These are phyloP conservation scores for Coniferiporia weirii DNA, from an alignment of 1,284 basidiomycete species.

Conservation along the genomic window DNA sequence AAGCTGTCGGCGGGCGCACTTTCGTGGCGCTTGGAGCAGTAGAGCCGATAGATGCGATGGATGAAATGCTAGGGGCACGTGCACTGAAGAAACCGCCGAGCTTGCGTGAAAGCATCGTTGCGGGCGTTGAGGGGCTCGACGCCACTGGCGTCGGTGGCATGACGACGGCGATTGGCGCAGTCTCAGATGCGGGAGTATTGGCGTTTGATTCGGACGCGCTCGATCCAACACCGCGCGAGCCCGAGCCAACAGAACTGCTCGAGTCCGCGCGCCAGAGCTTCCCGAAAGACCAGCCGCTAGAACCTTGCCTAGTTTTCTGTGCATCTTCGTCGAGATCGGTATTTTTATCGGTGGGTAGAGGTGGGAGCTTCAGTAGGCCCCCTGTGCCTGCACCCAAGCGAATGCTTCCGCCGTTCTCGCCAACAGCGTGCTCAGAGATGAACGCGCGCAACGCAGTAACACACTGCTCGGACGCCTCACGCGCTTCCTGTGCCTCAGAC, in stretches of 20 bases:
- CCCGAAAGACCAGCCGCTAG: constrained; percentile 33
- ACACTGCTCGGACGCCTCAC: constrained; percentile 83
- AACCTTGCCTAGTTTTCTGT: constrained; percentile 29
- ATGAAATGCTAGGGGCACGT: constrained; percentile 31
- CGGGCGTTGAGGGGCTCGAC: constrained; percentile 24
- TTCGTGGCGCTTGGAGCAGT: background rate
- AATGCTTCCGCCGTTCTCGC: constrained; percentile 26
- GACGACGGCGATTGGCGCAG: constrained; percentile 22
- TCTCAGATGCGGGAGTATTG: constrained; percentile 20
- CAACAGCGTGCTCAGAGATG: constrained; percentile 71
- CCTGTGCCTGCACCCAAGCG: constrained; percentile 26
- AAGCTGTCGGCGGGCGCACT: constrained; percentile 4
- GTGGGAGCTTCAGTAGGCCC: constrained; percentile 43
- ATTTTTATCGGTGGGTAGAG: constrained; percentile 44
- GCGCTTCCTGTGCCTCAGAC: constrained; percentile 73
- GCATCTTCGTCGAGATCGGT: constrained; percentile 18
- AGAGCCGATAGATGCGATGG: constrained; percentile 37
- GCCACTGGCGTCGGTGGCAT: constrained; percentile 20
- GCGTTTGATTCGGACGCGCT: constrained; percentile 4
- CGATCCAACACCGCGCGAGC: background rate
- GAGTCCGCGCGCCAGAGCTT: constrained; percentile 57
- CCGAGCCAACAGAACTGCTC: background rate
- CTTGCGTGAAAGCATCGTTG: constrained; percentile 49
- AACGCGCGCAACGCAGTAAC: constrained; percentile 79
- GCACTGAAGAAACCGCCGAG: constrained; percentile 64